Evolutionary conservation across 1,139 yeast genomes (phyloP).

Genomic region (Protomyces inouyei): DNA sequence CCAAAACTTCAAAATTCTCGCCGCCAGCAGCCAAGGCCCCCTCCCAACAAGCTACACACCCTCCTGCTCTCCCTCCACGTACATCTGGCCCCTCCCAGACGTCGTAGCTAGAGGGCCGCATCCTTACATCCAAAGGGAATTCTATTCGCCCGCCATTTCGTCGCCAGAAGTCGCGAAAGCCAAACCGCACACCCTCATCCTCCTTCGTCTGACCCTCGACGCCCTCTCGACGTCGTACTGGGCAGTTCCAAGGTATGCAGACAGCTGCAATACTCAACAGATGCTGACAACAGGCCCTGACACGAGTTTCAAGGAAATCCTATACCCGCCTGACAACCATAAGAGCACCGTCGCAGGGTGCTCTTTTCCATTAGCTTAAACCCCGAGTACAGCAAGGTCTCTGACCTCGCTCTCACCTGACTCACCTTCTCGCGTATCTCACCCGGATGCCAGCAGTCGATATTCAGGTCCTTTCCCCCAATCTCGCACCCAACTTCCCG

Average conservation of each 20-base stretch:
- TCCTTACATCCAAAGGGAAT: too few relatives aligned
- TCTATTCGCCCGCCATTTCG: background rate
- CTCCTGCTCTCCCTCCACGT: too few relatives aligned
- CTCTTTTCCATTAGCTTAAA: background rate
- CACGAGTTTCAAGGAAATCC: background rate
- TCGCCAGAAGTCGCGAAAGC: background rate
- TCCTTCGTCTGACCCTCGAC: conserved; percentile 3
- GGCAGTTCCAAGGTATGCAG: background rate
- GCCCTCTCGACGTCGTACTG: conserved; percentile 1
- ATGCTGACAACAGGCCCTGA: background rate
- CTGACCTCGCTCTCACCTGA: too few relatives aligned
- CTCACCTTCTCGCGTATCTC: too few relatives aligned
- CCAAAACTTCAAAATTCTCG: too few relatives aligned
- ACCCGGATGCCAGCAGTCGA: background rate
- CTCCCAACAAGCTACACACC: too few relatives aligned
- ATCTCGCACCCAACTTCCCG: background rate
- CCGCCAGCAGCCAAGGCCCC: too few relatives aligned
- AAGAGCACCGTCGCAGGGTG: background rate
- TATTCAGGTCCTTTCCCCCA: background rate
- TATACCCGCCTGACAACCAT: conserved; percentile 1
- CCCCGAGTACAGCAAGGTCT: background rate
- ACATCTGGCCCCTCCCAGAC: too few relatives aligned
- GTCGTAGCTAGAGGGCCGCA: too few relatives aligned
- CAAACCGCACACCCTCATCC: background rate
- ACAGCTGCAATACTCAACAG: background rate